These are phyloP conservation scores for Nigrograna mackinnonii DNA, from an alignment of 2,329 filamentous ascomycete genomes.

Conservation along the genomic window DNA sequence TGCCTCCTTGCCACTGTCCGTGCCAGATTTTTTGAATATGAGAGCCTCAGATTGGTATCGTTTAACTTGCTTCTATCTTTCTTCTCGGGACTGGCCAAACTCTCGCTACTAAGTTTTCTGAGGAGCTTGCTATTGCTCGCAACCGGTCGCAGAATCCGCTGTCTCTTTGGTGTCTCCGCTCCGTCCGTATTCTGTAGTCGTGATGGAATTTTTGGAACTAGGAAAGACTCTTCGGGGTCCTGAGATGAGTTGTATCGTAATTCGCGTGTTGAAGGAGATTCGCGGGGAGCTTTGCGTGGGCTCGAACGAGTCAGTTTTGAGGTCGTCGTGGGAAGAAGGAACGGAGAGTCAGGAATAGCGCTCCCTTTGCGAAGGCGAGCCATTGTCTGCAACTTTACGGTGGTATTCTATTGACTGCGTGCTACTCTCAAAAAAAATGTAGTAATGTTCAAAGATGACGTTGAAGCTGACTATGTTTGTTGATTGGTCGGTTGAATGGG, in stretches of 20 bases:
- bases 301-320: constrained; percentile 24
- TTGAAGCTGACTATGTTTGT: too few relatives aligned
- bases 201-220: constrained; percentile 20
- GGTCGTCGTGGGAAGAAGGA: constrained; percentile 17
- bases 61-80: constrained; percentile 15
- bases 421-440: too few relatives aligned
- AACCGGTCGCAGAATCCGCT: constrained; percentile 35
- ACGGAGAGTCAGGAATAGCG: constrained; percentile 11
- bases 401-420: too few relatives aligned
- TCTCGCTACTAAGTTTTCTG: constrained; percentile 30
- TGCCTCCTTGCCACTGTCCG: constrained; percentile 28
- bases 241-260: constrained; percentile 23
- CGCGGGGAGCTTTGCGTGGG: constrained; percentile 27
- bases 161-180: constrained; percentile 29
- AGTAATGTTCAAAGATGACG: too few relatives aligned
- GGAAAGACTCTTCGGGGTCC: constrained; percentile 25
- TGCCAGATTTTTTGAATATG: constrained; percentile 32
- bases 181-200: not conserved
- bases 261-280: constrained; percentile 25
- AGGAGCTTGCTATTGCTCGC: constrained; percentile 33
- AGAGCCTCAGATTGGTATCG: constrained; percentile 15
- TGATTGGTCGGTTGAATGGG: too few relatives aligned
- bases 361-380: constrained; percentile 35
- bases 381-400: constrained; percentile 26
- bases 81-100: constrained; percentile 30